Conservation (phyloP, 2,329 filamentous ascomycete species). For the Sporothrix inflata region DNA sequence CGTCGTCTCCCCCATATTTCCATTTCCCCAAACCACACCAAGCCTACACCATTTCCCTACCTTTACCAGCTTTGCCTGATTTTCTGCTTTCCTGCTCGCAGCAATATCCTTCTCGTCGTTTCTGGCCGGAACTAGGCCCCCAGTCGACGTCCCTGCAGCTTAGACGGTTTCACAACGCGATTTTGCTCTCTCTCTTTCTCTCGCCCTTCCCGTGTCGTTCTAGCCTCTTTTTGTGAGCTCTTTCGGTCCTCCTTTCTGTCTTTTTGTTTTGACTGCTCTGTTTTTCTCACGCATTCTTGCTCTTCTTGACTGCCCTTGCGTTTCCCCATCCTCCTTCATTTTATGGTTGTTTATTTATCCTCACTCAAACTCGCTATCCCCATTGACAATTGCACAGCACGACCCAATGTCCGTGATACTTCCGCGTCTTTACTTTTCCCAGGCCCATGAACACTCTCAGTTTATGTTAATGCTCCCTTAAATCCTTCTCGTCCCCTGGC, state of each 20-base stretch:
- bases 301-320: not conserved
- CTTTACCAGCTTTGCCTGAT: not conserved
- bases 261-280: not conserved
- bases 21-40: not conserved
- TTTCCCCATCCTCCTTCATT: not conserved
- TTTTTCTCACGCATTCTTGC: not conserved
- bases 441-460: not conserved
- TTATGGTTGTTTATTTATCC: not conserved
- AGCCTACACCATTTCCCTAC: not conserved
- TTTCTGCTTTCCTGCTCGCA: not conserved
- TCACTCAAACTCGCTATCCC: not conserved
- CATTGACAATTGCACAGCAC: not conserved
- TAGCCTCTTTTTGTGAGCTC: not conserved
- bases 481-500: not conserved
- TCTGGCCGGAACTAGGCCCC: not conserved
- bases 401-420: not conserved
- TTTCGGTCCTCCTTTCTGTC: not conserved
- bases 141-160: not conserved
- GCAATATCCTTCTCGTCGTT: not conserved
- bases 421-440: slow-evolving; percentile 1
- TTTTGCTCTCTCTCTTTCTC: not conserved
- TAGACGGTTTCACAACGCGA: slow-evolving; percentile 2
- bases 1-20: not conserved
- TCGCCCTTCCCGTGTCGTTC: not conserved
- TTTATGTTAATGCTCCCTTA: not conserved